Percentiles rank a stretch among this genome's conserved stretches.
Conservation (phyloP, 1,284 basidiomycete genomes). For the Naganishia sp. region DNA sequence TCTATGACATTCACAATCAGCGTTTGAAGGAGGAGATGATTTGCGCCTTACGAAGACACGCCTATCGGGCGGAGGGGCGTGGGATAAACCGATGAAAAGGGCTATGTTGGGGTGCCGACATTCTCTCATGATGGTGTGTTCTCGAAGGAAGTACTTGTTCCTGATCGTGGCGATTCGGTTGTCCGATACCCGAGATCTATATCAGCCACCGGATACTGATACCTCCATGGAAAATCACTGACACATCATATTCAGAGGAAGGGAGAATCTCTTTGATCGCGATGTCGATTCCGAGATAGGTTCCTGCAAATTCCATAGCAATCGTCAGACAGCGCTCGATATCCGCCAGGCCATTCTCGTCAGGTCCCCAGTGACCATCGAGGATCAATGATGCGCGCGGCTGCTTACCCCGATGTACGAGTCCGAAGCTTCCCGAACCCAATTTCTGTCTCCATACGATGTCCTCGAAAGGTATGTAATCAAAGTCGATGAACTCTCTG, state of each 20-base stretch:
- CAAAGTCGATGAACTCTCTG: conserved; percentile 20
- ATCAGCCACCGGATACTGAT: background rate
- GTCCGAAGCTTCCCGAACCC: conserved; percentile 87
- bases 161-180: conserved; percentile 31
- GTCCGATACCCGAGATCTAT: background rate
- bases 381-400: background rate
- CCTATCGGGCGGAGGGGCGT: conserved; percentile 76
- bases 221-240: background rate
- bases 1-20: conserved; percentile 48
- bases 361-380: too few species aligned
- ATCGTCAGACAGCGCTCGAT: conserved; percentile 28
- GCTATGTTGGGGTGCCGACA: conserved; percentile 90
- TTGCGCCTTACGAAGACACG: conserved; percentile 65
- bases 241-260: conserved; percentile 78
- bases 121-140: conserved; percentile 93
- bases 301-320: conserved; percentile 58
- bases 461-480: conserved; percentile 67
- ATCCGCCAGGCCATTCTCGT: too few species aligned
- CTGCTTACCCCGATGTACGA: conserved; percentile 77
- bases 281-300: conserved; percentile 90
- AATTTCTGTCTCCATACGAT: conserved; percentile 79
- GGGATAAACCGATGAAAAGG: conserved; percentile 88
- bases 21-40: conserved; percentile 9
- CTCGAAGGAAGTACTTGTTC: conserved; percentile 95
- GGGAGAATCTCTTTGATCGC: conserved; percentile 94